Evolutionary conservation across 176 grass and related monocot species (phyloP), one percentile per base, ranked within the genome.

Genomic region (Ampelocalamus luodianensis): DNA sequence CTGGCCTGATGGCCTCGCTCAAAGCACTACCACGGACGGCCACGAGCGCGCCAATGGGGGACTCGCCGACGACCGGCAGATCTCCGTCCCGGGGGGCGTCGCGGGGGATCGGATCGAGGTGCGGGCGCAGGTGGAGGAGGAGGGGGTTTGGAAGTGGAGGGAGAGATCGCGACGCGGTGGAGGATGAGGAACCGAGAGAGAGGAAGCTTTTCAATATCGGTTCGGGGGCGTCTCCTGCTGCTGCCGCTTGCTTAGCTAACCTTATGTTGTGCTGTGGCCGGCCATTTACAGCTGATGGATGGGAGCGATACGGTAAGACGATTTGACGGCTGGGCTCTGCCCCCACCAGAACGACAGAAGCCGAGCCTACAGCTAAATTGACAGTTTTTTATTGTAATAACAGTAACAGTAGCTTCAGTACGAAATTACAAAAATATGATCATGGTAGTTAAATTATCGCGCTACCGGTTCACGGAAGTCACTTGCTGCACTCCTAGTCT

Each of bases 141-240:
- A 88, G 86, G 72, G 76, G 82, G 27, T 36, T 37, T 73, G 51
- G 36, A 11, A 34, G 32, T 23, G 1, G 32, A 7, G 32, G 0
- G 60, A 43, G 83, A 90, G 85, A 74, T 83, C 74, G 79, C 83
- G 79, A 79, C 63, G 82, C 17, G 71, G 84, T 32, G 65, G 20
- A n/a, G 22, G 38, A 14, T 11, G 62, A 51, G 34, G 20, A 65
- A 66, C 15, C 63, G 45, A 76, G 54, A 22, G 29, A 5, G 11
- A 12, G 9, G 54, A 10, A n/a, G 14, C 51, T 55, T 76, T 32
- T 14, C 24, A 29, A 63, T 76, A 40, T 58, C 10, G 16, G 7
- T 39, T 37, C 13, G 16, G 6, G 14, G 6, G 32, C 32, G 63
- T 18, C 63, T 34, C 1, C 14, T 6, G 15, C 64, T 40, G 6